phyloP scores from a whole-genome alignment of 208 protist species.

The Endotrypanum monterogeii region DNA sequence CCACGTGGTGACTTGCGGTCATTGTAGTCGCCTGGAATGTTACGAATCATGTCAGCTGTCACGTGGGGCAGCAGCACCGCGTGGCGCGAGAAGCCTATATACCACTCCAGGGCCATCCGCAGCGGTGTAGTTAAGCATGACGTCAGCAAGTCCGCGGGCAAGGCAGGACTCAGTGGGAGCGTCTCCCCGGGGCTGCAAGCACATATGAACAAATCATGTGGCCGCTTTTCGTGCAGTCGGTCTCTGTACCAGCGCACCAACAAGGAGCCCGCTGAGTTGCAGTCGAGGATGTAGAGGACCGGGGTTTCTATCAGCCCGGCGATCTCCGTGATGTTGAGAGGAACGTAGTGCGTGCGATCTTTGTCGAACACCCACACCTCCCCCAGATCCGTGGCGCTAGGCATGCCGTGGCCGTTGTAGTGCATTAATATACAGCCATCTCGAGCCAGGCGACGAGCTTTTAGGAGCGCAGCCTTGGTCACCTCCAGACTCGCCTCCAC shows the following conservation, averaged over 20 bases:
- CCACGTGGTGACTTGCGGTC: constrained; percentile 94
- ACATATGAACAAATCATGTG: constrained; percentile 94
- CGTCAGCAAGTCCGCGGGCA: constrained; percentile 99
- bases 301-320: constrained; percentile 93
- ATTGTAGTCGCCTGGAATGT: constrained; percentile 59
- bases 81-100: constrained; percentile 79
- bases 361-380: constrained; percentile 99
- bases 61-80: constrained; percentile 85
- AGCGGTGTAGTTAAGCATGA: constrained; percentile 99
- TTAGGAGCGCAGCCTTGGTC: constrained; percentile 84
- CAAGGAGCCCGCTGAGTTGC: constrained; percentile 92
- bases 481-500: constrained; percentile 96
- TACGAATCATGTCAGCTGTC: constrained; percentile 86
- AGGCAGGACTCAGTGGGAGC: constrained; percentile 96
- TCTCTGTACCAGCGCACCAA: constrained; percentile 82
- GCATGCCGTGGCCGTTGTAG: constrained; percentile 99
- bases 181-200: constrained; percentile 94
- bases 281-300: constrained; percentile 98
- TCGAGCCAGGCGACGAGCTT: constrained; percentile 74
- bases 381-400: constrained; percentile 95
- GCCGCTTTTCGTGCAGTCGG: constrained; percentile 56
- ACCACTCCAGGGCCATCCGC: constrained; percentile 96
- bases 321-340: constrained; percentile 96
- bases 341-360: constrained; percentile 98
- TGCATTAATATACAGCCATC: constrained; percentile 97